These are phyloP conservation scores for Epithemia pelagica DNA, from an alignment of 108 stramenopile species.

Conservation along the genomic window DNA sequence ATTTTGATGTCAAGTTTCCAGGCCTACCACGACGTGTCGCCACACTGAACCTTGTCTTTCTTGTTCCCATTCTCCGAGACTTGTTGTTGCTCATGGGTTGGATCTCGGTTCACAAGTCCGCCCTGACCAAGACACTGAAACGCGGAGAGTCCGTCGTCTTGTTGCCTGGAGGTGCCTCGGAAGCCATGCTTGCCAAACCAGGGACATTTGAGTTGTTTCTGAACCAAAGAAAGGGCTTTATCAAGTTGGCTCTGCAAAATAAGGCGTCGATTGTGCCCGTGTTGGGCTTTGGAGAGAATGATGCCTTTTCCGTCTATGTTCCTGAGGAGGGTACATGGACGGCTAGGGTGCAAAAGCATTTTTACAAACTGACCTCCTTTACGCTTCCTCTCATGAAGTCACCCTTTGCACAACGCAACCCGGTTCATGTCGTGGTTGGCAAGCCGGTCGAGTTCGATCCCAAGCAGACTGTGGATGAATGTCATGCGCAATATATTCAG, in stretches of 20 bases:
- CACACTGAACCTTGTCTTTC: constrained; percentile 30
- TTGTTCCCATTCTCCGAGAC: constrained; percentile 39
- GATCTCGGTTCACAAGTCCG: constrained; percentile 15
- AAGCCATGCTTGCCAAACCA: constrained; percentile 29
- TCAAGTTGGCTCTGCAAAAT: constrained; percentile 54
- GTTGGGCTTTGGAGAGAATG: constrained; percentile 61
- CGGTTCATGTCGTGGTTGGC: constrained; percentile 2
- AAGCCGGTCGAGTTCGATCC: background rate
- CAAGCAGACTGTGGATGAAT: background rate
- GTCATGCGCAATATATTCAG: background rate
- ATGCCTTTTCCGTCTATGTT: constrained; percentile 5
- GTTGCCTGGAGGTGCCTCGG: constrained; percentile 45
- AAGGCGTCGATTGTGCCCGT: constrained; percentile 64
- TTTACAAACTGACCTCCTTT: background rate
- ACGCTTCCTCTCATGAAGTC: background rate
- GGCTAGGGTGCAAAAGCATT: background rate
- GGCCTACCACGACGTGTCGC: constrained; percentile 18
- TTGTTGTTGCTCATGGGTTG: constrained; percentile 28
- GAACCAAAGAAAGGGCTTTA: constrained; percentile 64
- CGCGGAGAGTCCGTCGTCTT: constrained; percentile 26
- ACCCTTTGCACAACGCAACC: background rate
- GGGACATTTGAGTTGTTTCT: constrained; percentile 34
- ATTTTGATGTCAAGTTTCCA: constrained; percentile 21
- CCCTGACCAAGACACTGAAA: constrained; percentile 3
- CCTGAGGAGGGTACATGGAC: constrained; percentile 1